A percentile compares a stretch with the other conserved stretches of the same genome.
Conservation (phyloP, 2,329 filamentous ascomycete species). For the Fulvia fulva region DNA sequence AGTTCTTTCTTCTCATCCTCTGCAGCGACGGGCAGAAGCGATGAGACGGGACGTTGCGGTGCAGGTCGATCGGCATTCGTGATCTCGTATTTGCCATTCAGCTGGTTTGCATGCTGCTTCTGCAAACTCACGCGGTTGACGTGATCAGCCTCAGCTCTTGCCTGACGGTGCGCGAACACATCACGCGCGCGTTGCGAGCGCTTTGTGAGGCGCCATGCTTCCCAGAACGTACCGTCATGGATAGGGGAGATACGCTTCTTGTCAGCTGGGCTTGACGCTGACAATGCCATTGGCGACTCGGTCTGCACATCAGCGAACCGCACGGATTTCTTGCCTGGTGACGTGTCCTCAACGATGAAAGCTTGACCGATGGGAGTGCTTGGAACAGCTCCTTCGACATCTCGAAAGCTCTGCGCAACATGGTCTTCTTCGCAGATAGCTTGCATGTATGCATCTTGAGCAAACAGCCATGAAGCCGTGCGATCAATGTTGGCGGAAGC, state of each 20-base stretch:
- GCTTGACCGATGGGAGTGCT: constrained; percentile 29
- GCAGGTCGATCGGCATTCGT: constrained; percentile 46
- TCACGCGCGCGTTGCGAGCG: constrained; percentile 62
- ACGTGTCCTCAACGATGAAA: constrained; percentile 23
- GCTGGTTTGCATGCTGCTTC: constrained; percentile 70
- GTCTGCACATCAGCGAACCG: constrained; percentile 51
- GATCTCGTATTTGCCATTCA: constrained; percentile 81
- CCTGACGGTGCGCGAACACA: constrained; percentile 77
- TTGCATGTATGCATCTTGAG: constrained; percentile 66
- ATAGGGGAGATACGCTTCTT: constrained; percentile 32
- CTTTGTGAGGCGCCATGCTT: constrained; percentile 61
- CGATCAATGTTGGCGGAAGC: constrained; percentile 74
- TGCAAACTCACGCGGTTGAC: constrained; percentile 72
- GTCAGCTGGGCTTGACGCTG: constrained; percentile 1
- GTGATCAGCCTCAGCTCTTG: constrained; percentile 85
- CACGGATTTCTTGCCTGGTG: constrained; percentile 66
- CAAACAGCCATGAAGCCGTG: constrained; percentile 79
- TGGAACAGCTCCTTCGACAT: constrained; percentile 29
- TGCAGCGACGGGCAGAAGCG: constrained; percentile 36
- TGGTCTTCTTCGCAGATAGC: constrained; percentile 32
- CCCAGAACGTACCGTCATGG: constrained; percentile 65
- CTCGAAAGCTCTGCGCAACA: constrained; percentile 28
- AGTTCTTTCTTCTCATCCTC: constrained; percentile 36
- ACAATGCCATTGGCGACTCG: constrained; percentile 2
- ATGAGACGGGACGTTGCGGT: constrained; percentile 43